Base-by-base conservation (phyloP, 2,329 filamentous ascomycete species). In the Aspergillus flavus region DNA sequence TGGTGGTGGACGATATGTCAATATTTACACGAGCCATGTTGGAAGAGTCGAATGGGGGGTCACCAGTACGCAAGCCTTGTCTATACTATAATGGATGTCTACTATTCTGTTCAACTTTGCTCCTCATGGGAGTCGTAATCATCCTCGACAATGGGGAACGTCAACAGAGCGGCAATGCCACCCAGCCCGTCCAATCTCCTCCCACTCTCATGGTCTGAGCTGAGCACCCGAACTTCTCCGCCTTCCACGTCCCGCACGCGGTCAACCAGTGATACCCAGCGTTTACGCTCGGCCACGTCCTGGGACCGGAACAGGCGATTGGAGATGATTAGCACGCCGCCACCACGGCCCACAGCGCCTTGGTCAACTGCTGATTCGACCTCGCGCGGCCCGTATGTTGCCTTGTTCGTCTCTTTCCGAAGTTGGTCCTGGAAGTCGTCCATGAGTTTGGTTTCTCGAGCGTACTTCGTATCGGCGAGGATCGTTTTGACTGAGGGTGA, bases 181-280 rank as follows among this genome's bases (percentile, higher is more conserved):
- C 95, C 94, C 64, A 98, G 77, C 14, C 89, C 91, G 68, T 94
- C 92, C 16, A 99, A 79, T 64, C 93, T 84, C 80, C 91, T 90
- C 0, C 95, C 95, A 76, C 94, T 97, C 81, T 97, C 94, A 77
- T 98, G 94, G 73, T 96, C 91, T 71, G 91, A 94, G 77, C 94
- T 98, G 32, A 98, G 80, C n/a, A 98, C 87, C 59, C 92, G 84
- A 0, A 93, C 92, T 68, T 97, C 93, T 1, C 94, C 95, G 6
- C 94, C 95, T 67, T 93, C 89, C 3, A 83, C 80, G 59, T 89
- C 89, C 68, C 89, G 88, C n/a, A 98, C 94, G 66, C 89, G 89
- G 76, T 98, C 94, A 4, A 98, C 94, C 53, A 98, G 83, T 10
- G 82, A 82, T 1, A 98, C 94, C 84, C 94, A 98, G 66, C 89